Evolutionary conservation across 106 monocot genomes (phyloP).

Genomic region (Allium sativum): DNA sequence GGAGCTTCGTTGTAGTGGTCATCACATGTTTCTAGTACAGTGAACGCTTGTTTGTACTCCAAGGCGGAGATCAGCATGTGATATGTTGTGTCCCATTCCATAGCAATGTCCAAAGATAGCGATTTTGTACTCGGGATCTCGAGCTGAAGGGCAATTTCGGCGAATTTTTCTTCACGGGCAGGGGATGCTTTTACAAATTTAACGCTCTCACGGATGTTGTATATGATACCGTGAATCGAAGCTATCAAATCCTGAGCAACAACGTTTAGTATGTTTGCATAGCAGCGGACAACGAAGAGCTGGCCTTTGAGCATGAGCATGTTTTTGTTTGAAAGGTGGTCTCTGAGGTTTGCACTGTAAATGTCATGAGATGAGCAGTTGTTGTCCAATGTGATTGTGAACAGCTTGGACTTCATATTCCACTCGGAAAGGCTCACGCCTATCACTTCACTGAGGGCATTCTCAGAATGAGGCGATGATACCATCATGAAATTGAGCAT

Average conservation of each 20-base stretch:
- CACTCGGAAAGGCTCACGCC: conserved; percentile 65
- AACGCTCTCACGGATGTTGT: conserved; percentile 80
- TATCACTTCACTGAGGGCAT: conserved; percentile 81
- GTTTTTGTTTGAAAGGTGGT: conserved; percentile 71
- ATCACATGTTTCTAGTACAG: conserved; percentile 67
- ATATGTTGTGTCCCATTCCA: conserved; percentile 89
- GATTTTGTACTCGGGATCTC: conserved; percentile 44
- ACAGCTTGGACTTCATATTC: conserved; percentile 66
- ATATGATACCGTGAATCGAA: conserved; percentile 80
- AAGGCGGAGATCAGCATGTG: conserved; percentile 73
- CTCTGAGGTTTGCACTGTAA: conserved; percentile 79
- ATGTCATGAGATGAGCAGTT: conserved; percentile 85
- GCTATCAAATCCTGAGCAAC: conserved; percentile 81
- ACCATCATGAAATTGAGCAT: conserved; percentile 92
- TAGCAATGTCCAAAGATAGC: conserved; percentile 61
- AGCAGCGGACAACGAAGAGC: conserved; percentile 75
- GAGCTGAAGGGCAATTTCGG: conserved; percentile 63
- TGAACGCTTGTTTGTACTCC: conserved; percentile 71
- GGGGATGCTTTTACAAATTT: conserved; percentile 85
- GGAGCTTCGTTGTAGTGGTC: conserved; percentile 87
- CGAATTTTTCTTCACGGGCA: conserved; percentile 62
- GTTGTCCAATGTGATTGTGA: conserved; percentile 82
- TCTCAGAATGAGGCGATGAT: conserved; percentile 80
- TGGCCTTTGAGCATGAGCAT: conserved; percentile 72
- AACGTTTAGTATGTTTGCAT: conserved; percentile 67